A percentile compares a stretch with the other conserved stretches of the same genome.
phyloP scores from a whole-genome alignment of 1,139 yeast species.

The Pichia norvegensis region DNA sequence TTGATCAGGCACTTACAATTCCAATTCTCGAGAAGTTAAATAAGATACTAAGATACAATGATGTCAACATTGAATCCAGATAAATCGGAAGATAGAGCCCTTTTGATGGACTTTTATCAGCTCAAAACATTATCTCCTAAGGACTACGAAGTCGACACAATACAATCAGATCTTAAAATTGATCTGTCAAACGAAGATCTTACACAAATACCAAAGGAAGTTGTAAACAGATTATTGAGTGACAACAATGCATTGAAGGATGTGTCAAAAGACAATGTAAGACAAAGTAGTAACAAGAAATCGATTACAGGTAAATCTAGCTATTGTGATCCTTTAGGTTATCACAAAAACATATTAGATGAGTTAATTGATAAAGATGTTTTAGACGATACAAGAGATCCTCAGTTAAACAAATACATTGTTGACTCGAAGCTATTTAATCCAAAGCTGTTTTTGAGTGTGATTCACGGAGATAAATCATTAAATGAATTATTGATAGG shows the following conservation, averaged over 20 bases:
- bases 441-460: constrained; percentile 59
- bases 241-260: constrained; percentile 16
- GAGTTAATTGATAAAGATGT: constrained; percentile 36
- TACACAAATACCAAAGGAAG: constrained; percentile 27
- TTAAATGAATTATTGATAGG: constrained; percentile 53
- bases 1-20: no score
- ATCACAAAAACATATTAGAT: constrained; percentile 39
- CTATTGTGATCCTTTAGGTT: constrained; percentile 47
- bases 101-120: constrained; percentile 34
- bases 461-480: constrained; percentile 64
- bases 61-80: constrained; percentile 1
- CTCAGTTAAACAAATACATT: constrained; percentile 43
- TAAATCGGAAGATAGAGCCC: constrained; percentile 22
- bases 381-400: constrained; percentile 35
- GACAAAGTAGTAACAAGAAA: constrained; percentile 11
- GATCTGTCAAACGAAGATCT: constrained; percentile 26
- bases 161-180: constrained; percentile 20
- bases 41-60: no score
- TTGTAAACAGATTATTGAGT: constrained; percentile 31
- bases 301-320: constrained; percentile 7
- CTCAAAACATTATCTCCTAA: constrained; percentile 34
- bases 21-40: no score
- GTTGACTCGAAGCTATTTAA: constrained; percentile 69
- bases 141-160: constrained; percentile 32
- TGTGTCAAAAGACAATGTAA: constrained; percentile 8